These are phyloP conservation scores for Penicillium sp. DNA, from an alignment of 2,329 filamentous ascomycete species.

Conservation along the genomic window DNA sequence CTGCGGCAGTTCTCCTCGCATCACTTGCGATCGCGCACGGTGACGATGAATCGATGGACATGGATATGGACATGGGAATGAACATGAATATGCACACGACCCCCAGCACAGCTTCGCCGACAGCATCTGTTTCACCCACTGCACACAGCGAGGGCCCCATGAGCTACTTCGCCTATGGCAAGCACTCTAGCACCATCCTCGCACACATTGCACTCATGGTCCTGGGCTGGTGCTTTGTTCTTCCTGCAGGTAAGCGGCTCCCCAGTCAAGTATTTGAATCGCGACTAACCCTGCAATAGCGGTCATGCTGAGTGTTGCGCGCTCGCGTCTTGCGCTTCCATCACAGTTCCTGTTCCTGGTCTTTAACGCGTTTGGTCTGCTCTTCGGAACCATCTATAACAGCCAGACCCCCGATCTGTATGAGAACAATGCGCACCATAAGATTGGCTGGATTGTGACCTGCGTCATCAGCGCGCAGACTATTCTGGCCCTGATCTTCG, in stretches of 20 bases:
- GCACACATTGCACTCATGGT: slow-evolving; percentile 68
- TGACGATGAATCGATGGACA: slow-evolving; percentile 30
- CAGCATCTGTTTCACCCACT: slow-evolving; percentile 15
- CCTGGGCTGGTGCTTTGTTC: slow-evolving; percentile 65
- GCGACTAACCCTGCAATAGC: slow-evolving; percentile 45
- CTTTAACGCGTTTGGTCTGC: slow-evolving; percentile 59
- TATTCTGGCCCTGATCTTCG: slow-evolving; percentile 61
- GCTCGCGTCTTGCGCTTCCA: slow-evolving; percentile 67
- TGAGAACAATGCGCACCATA: slow-evolving; percentile 80
- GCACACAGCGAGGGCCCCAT: slow-evolving; percentile 29
- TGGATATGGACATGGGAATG: slow-evolving; percentile 29
- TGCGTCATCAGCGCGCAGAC: slow-evolving; percentile 68
- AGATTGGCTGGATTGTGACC: slow-evolving; percentile 78
- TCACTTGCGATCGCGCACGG: slow-evolving; percentile 33
- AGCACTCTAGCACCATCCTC: slow-evolving; percentile 51
- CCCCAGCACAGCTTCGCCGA: slow-evolving; percentile 8
- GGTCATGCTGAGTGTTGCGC: slow-evolving; percentile 79
- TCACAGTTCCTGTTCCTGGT: slow-evolving; percentile 65
- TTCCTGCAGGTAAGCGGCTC: slow-evolving; percentile 62
- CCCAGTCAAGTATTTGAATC: background rate
- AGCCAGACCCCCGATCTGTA: slow-evolving; percentile 79
- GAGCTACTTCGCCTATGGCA: slow-evolving; percentile 43
- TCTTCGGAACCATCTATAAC: slow-evolving; percentile 70
- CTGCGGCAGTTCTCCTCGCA: slow-evolving; percentile 28
- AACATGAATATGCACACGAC: slow-evolving; percentile 22